Evolutionary conservation across 495 filamentous ascomycete species (phyloP).

Genomic region (Beverwykella pulmonaria): DNA sequence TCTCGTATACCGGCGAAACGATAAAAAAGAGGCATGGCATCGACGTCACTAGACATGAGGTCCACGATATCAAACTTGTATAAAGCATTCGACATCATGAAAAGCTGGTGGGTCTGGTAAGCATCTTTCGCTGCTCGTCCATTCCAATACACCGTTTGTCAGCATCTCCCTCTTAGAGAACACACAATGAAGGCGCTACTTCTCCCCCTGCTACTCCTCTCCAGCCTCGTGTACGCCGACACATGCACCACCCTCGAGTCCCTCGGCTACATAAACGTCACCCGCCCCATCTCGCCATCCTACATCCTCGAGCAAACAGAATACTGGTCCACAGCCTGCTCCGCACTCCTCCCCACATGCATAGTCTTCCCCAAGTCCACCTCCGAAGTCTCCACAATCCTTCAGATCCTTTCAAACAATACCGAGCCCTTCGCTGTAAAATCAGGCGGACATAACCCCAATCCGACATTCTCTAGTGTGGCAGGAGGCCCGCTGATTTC

Average conservation of each 20-base stretch:
- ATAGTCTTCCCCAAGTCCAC: slow-evolving; percentile 30
- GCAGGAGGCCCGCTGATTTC: slow-evolving; percentile 29
- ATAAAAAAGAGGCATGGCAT: too few relatives aligned
- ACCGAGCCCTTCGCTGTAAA: slow-evolving; percentile 32
- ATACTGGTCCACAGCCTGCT: slow-evolving; percentile 30
- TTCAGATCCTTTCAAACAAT: slow-evolving; percentile 18
- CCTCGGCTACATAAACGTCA: slow-evolving; percentile 26
- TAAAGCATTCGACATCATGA: too few relatives aligned
- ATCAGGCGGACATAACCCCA: slow-evolving; percentile 36
- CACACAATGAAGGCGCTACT: too few relatives aligned
- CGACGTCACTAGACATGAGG: too few relatives aligned
- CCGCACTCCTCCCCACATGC: slow-evolving; percentile 28
- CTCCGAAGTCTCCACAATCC: slow-evolving; percentile 24
- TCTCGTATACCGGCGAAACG: too few relatives aligned
- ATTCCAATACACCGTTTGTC: too few relatives aligned
- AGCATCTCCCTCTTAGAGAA: too few relatives aligned
- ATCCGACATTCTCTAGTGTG: slow-evolving; percentile 33
- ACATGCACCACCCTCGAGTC: slow-evolving; percentile 17
- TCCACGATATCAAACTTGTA: too few relatives aligned
- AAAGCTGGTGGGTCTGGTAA: too few relatives aligned
- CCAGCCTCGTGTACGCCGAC: slow-evolving; percentile 1
- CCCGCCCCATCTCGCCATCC: slow-evolving; percentile 1
- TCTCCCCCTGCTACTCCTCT: neutral
- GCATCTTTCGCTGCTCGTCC: too few relatives aligned
- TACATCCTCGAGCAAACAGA: slow-evolving; percentile 33